Evolutionary conservation across 495 filamentous ascomycete species (phyloP).

Genomic region (Letharia lupina): DNA sequence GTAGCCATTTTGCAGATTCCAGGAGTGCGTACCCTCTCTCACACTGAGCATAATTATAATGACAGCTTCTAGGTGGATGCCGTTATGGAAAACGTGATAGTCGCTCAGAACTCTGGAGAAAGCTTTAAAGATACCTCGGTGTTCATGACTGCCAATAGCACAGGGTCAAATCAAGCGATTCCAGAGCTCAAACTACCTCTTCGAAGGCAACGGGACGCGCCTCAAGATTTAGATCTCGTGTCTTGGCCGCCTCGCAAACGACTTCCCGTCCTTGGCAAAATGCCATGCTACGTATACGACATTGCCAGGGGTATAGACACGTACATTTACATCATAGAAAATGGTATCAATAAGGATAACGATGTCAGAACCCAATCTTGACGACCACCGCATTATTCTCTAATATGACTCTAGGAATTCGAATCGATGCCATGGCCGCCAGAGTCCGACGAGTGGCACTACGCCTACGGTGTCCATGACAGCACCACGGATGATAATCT

Average conservation of each 20-base stretch:
- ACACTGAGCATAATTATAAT: background rate
- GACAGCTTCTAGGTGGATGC: slow-evolving; percentile 1
- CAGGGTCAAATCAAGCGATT: background rate
- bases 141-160: background rate
- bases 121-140: background rate
- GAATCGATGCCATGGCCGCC: slow-evolving; percentile 7
- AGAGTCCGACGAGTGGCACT: background rate
- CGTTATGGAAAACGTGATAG: background rate
- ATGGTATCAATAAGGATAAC: slow-evolving; percentile 1
- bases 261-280: background rate
- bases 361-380: background rate
- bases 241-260: slow-evolving; percentile 2
- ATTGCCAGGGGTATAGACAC: background rate
- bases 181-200: background rate
- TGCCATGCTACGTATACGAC: background rate
- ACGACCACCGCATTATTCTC: background rate
- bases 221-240: slow-evolving; percentile 5
- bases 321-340: slow-evolving; percentile 4
- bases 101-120: background rate
- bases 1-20: background rate
- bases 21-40: background rate
- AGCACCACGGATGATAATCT: slow-evolving; percentile 5
- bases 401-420: slow-evolving; percentile 1
- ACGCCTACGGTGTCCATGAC: background rate
- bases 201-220: background rate